Conservation (phyloP, 352 stramenopile genomes). For the Halophytophthora polymorphica region DNA sequence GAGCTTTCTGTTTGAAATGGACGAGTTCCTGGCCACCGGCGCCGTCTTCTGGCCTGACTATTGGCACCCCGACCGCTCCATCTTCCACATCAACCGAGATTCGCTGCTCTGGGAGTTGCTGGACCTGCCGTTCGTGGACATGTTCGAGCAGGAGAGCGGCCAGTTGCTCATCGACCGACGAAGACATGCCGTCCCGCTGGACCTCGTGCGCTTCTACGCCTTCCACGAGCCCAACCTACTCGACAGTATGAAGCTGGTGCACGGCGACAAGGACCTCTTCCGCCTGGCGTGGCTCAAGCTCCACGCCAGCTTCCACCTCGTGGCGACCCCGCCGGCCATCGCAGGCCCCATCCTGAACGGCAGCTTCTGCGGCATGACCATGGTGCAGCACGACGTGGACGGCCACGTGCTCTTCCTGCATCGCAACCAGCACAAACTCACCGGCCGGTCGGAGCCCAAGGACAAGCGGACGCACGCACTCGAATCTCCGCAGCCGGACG, state of each 20-base stretch:
- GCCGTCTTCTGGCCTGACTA: conserved; percentile 88
- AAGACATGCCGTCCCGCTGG: conserved; percentile 39
- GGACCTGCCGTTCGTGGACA: conserved; percentile 49
- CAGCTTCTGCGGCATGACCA: conserved; percentile 67
- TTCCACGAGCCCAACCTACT: conserved; percentile 37
- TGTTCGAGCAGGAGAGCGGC: conserved; percentile 79
- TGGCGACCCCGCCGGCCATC: conserved; percentile 39
- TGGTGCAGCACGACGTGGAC: conserved; percentile 63
- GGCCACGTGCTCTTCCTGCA: conserved; percentile 54
- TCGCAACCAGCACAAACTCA: conserved; percentile 59
- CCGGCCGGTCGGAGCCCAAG: no score
- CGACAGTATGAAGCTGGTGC: conserved; percentile 49
- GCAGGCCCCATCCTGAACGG: conserved; percentile 38
- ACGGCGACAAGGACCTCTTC: conserved; percentile 81
- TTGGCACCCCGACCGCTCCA: conserved; percentile 67
- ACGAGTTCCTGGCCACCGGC: conserved; percentile 55
- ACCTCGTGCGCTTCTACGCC: conserved; percentile 66
- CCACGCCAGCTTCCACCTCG: conserved; percentile 53
- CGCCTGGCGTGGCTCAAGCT: conserved; percentile 78
- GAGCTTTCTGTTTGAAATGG: conserved; percentile 75
- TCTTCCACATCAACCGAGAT: conserved; percentile 72
- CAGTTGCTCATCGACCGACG: conserved; percentile 64
- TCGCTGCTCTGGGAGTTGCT: conserved; percentile 76
- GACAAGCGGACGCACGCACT: no score
- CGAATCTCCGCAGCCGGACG: no score